Evolutionary conservation across 345 rosid genomes (phyloP).

Genomic region (Carallia pectinifolia): DNA sequence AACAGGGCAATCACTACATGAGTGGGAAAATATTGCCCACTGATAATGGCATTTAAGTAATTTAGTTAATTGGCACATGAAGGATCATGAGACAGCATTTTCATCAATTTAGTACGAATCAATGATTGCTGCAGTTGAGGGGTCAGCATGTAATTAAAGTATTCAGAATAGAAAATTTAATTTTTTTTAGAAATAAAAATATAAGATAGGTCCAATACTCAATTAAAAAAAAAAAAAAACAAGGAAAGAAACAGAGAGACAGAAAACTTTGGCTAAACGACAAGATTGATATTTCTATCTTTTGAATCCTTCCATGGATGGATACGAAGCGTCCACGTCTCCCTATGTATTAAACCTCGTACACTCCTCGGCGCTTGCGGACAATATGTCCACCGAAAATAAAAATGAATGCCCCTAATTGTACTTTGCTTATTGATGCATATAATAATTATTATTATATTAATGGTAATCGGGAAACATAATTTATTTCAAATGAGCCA

Average conservation of each 20-base stretch:
- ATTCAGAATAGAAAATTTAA: too few species aligned
- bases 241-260: not conserved
- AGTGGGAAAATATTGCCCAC: not conserved
- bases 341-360: conserved; percentile 67
- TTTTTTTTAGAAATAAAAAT: not conserved
- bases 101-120: conserved; percentile 15
- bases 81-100: not conserved
- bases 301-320: conserved; percentile 33
- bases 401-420: conserved; percentile 25
- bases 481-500: too few species aligned
- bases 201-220: not conserved
- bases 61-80: not conserved
- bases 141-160: not conserved
- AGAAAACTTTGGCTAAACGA: conserved; percentile 17
- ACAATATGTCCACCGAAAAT: conserved; percentile 41
- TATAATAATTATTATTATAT: too few species aligned
- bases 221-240: not conserved
- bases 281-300: conserved; percentile 12
- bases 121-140: conserved; percentile 26
- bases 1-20: not conserved
- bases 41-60: conserved; percentile 13
- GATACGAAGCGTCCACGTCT: conserved; percentile 60
- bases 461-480: too few species aligned
- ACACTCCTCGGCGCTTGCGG: conserved; percentile 52
- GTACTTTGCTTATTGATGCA: not conserved